These are phyloP conservation scores for Phytopythium litorale DNA, from an alignment of 352 stramenopile species.

Conservation along the genomic window DNA sequence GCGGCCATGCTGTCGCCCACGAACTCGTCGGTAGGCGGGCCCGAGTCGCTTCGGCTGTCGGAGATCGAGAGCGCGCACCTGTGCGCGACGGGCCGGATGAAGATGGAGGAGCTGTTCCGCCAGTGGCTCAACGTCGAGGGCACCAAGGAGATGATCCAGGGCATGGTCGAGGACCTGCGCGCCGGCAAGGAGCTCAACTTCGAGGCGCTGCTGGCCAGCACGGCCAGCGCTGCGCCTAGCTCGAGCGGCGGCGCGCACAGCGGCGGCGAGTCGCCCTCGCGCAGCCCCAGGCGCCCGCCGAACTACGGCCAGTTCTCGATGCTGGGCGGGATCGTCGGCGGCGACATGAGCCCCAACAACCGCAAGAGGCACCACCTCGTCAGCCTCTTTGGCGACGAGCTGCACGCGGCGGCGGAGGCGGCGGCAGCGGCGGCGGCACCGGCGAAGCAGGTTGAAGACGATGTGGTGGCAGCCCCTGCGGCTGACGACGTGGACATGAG, in stretches of 20 bases:
- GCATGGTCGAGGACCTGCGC: slow-evolving; percentile 74
- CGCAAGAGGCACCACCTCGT: slow-evolving; percentile 63
- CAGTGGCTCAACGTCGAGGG: slow-evolving; percentile 86
- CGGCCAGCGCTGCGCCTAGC: slow-evolving; percentile 7
- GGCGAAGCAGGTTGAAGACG: slow-evolving; percentile 13
- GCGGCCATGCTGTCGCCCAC: slow-evolving; percentile 57
- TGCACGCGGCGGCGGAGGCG: slow-evolving; percentile 31
- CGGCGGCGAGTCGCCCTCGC: slow-evolving; percentile 45
- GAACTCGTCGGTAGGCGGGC: slow-evolving; percentile 20
- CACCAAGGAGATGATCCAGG: slow-evolving; percentile 84
- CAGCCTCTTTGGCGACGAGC: slow-evolving; percentile 75
- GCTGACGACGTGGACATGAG: slow-evolving; percentile 47
- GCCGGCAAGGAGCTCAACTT: slow-evolving; percentile 63
- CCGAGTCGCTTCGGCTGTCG: slow-evolving; percentile 62
- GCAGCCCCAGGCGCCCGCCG: slow-evolving; percentile 76
- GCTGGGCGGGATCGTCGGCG: slow-evolving; percentile 17
- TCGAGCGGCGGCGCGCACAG: slow-evolving; percentile 10
- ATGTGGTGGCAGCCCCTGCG: neutral
- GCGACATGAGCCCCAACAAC: slow-evolving; percentile 31
- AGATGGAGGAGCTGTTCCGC: slow-evolving; percentile 87
- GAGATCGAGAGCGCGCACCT: slow-evolving; percentile 80
- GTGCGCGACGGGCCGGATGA: slow-evolving; percentile 74
- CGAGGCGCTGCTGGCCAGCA: slow-evolving; percentile 25
- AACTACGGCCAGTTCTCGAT: slow-evolving; percentile 73
- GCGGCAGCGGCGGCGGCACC: neutral